phyloP scores from a whole-genome alignment of 1,284 basidiomycete genomes.

The Caloboletus inedulis region DNA sequence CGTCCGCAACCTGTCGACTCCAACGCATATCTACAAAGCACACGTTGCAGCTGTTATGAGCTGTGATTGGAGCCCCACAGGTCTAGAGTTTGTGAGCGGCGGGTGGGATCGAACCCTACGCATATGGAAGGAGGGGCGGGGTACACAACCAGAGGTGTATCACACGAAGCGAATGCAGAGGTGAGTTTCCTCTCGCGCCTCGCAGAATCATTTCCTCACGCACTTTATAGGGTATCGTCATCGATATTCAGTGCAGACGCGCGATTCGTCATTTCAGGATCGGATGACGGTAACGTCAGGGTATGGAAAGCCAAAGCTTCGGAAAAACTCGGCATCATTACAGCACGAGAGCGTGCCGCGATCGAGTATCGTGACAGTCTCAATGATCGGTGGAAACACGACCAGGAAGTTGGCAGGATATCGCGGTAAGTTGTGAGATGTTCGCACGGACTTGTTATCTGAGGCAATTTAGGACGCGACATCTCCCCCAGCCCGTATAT shows the following conservation, averaged over 20 bases:
- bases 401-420: constrained; percentile 80
- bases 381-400: constrained; percentile 85
- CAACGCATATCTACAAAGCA: constrained; percentile 95
- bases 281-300: constrained; percentile 95
- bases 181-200: constrained; percentile 36
- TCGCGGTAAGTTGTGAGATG: constrained; percentile 53
- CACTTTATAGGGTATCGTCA: constrained; percentile 57
- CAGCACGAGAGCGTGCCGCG: constrained; percentile 87
- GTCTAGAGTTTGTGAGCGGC: constrained; percentile 93
- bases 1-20: constrained; percentile 79
- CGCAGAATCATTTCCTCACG: constrained; percentile 19
- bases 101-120: constrained; percentile 95
- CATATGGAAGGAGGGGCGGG: constrained; percentile 89
- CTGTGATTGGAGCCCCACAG: constrained; percentile 93
- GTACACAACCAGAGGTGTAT: constrained; percentile 86
- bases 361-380: constrained; percentile 93
- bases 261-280: constrained; percentile 90
- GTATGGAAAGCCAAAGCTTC: constrained; percentile 96
- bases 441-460: constrained; percentile 5
- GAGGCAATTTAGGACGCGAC: constrained; percentile 62
- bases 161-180: constrained; percentile 99
- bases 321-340: constrained; percentile 89
- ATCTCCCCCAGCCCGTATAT: constrained; percentile 89
- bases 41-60: constrained; percentile 96
- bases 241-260: constrained; percentile 87